Percentiles rank a stretch among this genome's conserved stretches.
Conservation (phyloP, 2,329 filamentous ascomycete species). For the Alternaria angustiovoidea region DNA sequence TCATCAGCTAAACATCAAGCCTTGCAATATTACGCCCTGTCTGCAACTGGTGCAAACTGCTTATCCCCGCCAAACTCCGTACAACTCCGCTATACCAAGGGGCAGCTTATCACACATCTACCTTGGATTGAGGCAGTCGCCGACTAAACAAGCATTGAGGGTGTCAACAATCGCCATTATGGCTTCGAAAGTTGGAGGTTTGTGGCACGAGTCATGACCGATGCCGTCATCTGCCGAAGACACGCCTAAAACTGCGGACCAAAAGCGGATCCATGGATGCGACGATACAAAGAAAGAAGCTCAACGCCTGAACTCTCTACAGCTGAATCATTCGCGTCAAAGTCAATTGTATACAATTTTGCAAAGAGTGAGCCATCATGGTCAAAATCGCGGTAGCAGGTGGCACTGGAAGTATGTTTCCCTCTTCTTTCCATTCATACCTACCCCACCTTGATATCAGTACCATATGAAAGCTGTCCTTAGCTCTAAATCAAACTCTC, state of each 20-base stretch:
- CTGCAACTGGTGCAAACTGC: background rate
- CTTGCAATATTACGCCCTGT: background rate
- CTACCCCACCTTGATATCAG: background rate
- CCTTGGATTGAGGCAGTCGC: background rate
- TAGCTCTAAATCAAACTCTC: background rate
- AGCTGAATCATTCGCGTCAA: background rate
- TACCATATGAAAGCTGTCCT: background rate
- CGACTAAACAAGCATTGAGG: background rate
- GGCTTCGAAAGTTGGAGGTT: background rate
- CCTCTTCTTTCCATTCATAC: background rate
- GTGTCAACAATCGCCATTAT: background rate
- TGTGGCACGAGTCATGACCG: conserved; percentile 3
- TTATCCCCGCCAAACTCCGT: background rate
- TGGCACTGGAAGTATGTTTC: conserved; percentile 46
- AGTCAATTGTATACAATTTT: no score
- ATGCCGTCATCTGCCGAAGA: conserved; percentile 9
- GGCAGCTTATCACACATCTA: background rate
- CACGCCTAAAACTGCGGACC: background rate
- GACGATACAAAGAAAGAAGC: background rate
- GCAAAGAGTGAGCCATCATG: conserved; percentile 22
- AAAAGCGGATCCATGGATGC: background rate
- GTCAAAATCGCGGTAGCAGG: conserved; percentile 48
- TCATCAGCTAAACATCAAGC: background rate
- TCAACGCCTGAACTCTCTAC: background rate
- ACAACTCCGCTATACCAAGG: background rate